Evolutionary conservation across 2,329 filamentous ascomycete species (phyloP).

Genomic region (Pseudonectria buxi): DNA sequence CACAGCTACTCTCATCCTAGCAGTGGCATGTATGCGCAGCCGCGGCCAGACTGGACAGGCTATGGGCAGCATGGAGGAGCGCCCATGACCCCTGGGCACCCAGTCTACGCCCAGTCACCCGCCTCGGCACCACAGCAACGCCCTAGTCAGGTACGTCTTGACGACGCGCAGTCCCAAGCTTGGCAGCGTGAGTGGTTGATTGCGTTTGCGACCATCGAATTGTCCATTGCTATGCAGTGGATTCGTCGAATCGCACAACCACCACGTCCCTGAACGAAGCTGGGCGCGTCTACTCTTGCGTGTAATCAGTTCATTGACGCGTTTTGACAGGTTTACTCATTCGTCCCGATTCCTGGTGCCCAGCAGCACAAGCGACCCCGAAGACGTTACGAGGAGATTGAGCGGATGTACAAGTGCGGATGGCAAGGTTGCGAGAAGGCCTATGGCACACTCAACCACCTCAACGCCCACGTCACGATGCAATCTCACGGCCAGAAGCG

Average conservation of each 20-base stretch:
- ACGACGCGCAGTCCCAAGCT: background rate
- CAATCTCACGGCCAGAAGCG: constrained; percentile 92
- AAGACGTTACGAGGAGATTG: constrained; percentile 93
- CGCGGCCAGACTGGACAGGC: constrained; percentile 67
- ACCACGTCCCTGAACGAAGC: no score
- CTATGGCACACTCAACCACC: constrained; percentile 92
- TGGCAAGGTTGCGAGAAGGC: constrained; percentile 99
- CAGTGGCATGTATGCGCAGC: constrained; percentile 58
- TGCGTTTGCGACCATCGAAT: constrained; percentile 9
- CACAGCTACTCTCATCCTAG: constrained; percentile 64
- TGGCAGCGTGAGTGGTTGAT: background rate
- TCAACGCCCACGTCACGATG: constrained; percentile 99
- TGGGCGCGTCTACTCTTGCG: no score
- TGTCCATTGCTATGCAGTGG: background rate
- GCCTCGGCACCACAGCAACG: constrained; percentile 49
- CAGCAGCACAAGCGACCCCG: constrained; percentile 96
- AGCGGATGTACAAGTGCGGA: constrained; percentile 99
- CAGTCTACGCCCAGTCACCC: constrained; percentile 50
- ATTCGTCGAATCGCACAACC: no score
- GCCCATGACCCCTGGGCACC: constrained; percentile 44
- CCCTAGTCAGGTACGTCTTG: constrained; percentile 51
- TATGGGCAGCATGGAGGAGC: constrained; percentile 51
- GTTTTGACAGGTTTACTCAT: constrained; percentile 77
- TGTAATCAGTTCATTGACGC: no score
- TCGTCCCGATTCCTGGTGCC: constrained; percentile 92